Evolutionary conservation across 73 alveolate genomes (phyloP), one percentile per base, ranked within the genome.

Genomic region (Loxodes magnus): DNA sequence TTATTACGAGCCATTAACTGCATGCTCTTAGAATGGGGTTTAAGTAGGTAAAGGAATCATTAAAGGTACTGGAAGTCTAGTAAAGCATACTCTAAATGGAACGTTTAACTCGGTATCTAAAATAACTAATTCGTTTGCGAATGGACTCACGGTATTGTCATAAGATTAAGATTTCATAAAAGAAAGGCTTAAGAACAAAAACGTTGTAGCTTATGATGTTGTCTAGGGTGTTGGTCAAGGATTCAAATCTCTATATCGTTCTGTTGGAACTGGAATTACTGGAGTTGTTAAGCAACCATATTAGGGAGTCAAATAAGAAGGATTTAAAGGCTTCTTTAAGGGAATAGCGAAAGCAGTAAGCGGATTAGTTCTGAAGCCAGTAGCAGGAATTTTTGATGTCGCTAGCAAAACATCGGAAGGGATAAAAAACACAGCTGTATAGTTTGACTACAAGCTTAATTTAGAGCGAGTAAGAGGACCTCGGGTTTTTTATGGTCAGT

Each of bases 401-500:
- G 64, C 92, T 25, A 77, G 96, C n/a, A 74, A 82, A 51, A 90
- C 97, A 25, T 80, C 97, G 2, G 99, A 89, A 52, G 98, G 98
- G 24, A 67, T 93, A 6, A 85, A 78, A 56, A 84, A 82, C 39
- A 86, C 94, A 4, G 69, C 92, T 24, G 74, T 68, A 60, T 51
- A 24, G 44, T 53, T 65, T 35, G 80, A 66, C 27, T 85, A 73
- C 43, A 74, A 69, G 46, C 59, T 56, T n/a, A 66, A 78, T 14
- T 73, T 63, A 41, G 59, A 68, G 19, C 65, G 97, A 65, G 54
- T 84, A 25, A 46, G 97, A 50, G 81, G 30, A 26, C 97, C 98
- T 2, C 67, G 97, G 30, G 79, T 87, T 5, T 86, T 93, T 57
- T 93, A 93, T 79, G 94, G 86, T 7, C 71, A 61, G 35, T 77